Conservation (phyloP, 495 filamentous ascomycete species). For the Hyaloscypha bicolor region DNA sequence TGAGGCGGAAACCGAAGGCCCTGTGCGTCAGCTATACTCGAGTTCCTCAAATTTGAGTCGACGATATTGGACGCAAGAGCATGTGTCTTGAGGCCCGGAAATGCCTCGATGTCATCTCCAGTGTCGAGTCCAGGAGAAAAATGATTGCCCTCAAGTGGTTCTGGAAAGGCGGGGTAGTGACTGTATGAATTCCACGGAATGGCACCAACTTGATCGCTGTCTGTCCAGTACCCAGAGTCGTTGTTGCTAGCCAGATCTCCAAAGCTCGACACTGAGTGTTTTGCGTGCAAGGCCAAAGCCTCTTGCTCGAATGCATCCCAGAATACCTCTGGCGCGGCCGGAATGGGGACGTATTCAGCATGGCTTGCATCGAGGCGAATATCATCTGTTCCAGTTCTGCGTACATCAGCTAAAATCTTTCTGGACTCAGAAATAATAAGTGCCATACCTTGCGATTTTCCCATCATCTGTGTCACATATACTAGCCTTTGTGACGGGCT, state of each 20-base stretch:
- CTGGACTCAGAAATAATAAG: not conserved
- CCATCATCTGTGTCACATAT: not conserved
- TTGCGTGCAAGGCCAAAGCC: not conserved
- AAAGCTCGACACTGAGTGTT: not conserved
- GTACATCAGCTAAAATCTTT: not conserved
- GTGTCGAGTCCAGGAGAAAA: not conserved
- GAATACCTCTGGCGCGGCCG: not conserved
- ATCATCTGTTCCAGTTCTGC: not conserved
- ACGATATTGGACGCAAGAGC: not conserved
- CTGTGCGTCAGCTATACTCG: no score
- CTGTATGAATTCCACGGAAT: not conserved
- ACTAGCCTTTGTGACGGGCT: not conserved
- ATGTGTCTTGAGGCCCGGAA: not conserved
- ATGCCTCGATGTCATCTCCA: not conserved
- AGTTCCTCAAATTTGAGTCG: not conserved
- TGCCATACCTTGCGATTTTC: not conserved
- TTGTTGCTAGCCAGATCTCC: not conserved
- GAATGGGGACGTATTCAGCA: not conserved
- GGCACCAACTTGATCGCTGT: not conserved
- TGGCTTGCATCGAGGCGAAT: not conserved
- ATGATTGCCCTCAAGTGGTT: not conserved
- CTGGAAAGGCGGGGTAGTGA: not conserved
- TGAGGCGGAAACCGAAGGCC: not conserved
- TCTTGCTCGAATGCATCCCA: conserved; percentile 2
- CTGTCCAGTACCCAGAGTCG: conserved; percentile 9